These are phyloP conservation scores for Lantana camara DNA, from an alignment of 257 asterid species.

Conservation along the genomic window DNA sequence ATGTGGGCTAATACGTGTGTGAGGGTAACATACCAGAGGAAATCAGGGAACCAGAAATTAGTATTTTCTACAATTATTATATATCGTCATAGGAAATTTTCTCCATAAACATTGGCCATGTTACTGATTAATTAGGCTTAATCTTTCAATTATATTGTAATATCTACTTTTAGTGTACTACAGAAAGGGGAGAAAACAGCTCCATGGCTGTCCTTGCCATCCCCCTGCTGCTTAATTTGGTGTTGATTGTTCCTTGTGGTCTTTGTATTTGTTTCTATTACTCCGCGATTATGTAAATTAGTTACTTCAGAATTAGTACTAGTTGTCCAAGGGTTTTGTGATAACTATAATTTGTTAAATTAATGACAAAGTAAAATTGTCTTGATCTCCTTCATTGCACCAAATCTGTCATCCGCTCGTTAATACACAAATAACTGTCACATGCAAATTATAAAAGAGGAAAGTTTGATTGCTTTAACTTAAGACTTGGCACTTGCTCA, in stretches of 20 bases:
- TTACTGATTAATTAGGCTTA: conserved; percentile 34
- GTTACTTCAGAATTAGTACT: conserved; percentile 25
- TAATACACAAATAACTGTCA: too few species aligned
- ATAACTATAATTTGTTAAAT: conserved; percentile 4
- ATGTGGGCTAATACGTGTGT: conserved; percentile 26
- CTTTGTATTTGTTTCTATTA: conserved; percentile 22
- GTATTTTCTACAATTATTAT: too few species aligned
- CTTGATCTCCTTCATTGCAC: too few species aligned
- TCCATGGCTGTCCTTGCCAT: background rate
- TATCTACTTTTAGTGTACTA: conserved; percentile 17
- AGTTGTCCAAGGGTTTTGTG: conserved; percentile 7
- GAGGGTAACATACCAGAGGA: conserved; percentile 30
- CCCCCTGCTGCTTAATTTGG: background rate
- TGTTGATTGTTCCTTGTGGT: conserved; percentile 25
- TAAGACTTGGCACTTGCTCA: too few species aligned
- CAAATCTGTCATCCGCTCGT: too few species aligned
- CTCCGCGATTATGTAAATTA: conserved; percentile 34
- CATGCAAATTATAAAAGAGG: too few species aligned
- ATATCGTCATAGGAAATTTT: conserved; percentile 17
- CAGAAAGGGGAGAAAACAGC: conserved; percentile 18
- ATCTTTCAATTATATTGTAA: conserved; percentile 8
- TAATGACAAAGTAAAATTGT: background rate
- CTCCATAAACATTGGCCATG: conserved; percentile 29
- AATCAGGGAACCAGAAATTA: conserved; percentile 36
- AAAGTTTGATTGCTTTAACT: too few species aligned